Percentiles rank a stretch among this genome's conserved stretches.
Evolutionary conservation across 306 rosid genomes (phyloP).

Genomic region (Pueraria montana): DNA sequence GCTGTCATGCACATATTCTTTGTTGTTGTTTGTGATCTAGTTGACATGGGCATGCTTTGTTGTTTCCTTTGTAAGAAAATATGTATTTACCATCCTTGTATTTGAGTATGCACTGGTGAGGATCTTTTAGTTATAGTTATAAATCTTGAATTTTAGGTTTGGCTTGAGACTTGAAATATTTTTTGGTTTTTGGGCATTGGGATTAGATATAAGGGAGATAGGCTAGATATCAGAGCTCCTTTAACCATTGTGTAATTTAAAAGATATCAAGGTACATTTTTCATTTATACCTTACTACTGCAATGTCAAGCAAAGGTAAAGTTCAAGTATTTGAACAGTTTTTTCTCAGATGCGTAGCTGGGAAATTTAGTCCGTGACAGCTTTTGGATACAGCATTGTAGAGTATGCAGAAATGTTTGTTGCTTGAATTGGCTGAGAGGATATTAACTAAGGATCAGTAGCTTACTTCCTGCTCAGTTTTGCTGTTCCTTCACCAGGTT

Average conservation of each 20-base stretch:
- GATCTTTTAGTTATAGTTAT: no score
- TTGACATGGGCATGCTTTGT: background rate
- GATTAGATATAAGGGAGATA: background rate
- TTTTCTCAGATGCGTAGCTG: background rate
- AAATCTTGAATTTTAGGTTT: background rate
- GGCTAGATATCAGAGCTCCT: background rate
- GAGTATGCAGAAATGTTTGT: background rate
- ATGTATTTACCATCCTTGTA: background rate
- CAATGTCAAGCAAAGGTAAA: background rate
- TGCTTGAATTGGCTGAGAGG: background rate
- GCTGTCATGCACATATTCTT: background rate
- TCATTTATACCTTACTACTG: background rate
- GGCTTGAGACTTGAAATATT: background rate
- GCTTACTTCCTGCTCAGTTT: background rate
- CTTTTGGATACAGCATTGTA: background rate
- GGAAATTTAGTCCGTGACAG: background rate
- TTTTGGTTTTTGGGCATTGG: background rate
- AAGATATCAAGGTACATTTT: background rate
- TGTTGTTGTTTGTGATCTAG: background rate
- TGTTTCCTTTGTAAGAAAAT: background rate
- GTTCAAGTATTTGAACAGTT: background rate
- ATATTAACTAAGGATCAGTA: constrained; percentile 1
- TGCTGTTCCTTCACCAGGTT: background rate
- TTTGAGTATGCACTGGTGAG: background rate
- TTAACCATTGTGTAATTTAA: background rate